A percentile compares a stretch with the other conserved stretches of the same genome.
phyloP scores from a whole-genome alignment of 2,329 filamentous ascomycete genomes.

The Cryphonectria carpinicola region DNA sequence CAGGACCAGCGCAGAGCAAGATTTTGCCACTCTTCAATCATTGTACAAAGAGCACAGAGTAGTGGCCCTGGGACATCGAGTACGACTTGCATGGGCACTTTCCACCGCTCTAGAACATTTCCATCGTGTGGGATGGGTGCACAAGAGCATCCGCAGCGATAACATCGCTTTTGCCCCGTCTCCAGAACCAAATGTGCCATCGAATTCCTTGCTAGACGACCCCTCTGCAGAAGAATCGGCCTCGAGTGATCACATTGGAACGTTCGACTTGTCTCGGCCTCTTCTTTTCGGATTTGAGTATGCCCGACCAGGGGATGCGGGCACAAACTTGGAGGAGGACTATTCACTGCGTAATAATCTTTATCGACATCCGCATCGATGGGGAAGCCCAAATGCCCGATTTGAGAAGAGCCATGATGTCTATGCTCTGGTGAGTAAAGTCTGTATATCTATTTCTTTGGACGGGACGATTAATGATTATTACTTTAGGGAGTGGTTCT shows the following conservation, averaged over 20 bases:
- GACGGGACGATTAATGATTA: background rate
- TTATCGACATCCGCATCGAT: background rate
- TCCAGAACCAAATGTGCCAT: background rate
- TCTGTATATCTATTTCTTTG: background rate
- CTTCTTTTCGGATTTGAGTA: constrained; percentile 5
- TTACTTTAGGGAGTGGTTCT: background rate
- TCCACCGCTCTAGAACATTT: background rate
- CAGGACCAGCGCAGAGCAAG: background rate
- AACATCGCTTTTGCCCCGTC: background rate
- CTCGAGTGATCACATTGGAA: background rate
- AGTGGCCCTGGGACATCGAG: constrained; percentile 2
- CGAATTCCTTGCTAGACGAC: background rate
- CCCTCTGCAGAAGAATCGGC: too few relatives aligned
- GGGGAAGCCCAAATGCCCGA: background rate
- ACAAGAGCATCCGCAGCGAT: background rate
- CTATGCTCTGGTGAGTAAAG: background rate
- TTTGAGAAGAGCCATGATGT: constrained; percentile 3
- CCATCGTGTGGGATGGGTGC: background rate
- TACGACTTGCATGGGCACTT: background rate
- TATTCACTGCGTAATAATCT: background rate
- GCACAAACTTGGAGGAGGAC: constrained; percentile 1
- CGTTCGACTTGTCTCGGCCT: background rate
- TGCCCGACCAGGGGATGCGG: background rate
- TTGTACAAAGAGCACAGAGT: background rate
- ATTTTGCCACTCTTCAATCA: background rate